These are phyloP conservation scores for Daldinia loculata DNA, from an alignment of 495 filamentous ascomycete species.

Conservation along the genomic window DNA sequence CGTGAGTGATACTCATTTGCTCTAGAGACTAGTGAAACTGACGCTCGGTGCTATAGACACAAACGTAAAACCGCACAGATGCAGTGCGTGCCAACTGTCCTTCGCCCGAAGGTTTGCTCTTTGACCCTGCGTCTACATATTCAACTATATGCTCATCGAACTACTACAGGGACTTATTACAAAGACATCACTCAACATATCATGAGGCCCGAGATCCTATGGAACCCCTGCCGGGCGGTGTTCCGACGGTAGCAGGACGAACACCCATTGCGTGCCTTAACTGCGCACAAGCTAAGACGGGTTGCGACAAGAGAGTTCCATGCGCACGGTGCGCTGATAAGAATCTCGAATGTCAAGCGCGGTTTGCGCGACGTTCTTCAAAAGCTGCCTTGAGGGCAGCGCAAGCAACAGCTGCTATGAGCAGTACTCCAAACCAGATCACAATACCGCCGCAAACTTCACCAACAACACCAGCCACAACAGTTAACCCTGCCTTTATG, in stretches of 20 bases:
- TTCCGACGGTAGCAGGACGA: constrained; percentile 49
- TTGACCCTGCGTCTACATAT: not conserved
- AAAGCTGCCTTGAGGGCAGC: constrained; percentile 57
- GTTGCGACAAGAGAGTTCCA: constrained; percentile 72
- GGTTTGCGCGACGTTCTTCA: constrained; percentile 64
- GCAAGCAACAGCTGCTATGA: constrained; percentile 45
- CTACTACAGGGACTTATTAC: constrained; percentile 63
- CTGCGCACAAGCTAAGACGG: constrained; percentile 70
- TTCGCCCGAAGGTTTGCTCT: constrained; percentile 64
- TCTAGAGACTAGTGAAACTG: constrained; percentile 28
- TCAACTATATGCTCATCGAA: constrained; percentile 32
- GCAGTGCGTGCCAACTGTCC: constrained; percentile 66
- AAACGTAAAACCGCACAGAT: constrained; percentile 70
- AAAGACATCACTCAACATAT: constrained; percentile 64
- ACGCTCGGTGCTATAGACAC: constrained; percentile 59
- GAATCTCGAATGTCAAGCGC: constrained; percentile 62
- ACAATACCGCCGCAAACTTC: constrained; percentile 36
- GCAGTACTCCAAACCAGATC: constrained; percentile 27
- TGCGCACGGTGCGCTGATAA: constrained; percentile 67
- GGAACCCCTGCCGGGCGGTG: constrained; percentile 50
- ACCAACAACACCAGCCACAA: constrained; percentile 27
- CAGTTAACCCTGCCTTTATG: constrained; percentile 48
- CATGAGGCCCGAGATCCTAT: constrained; percentile 56
- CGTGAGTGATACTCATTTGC: constrained; percentile 55
- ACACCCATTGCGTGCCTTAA: constrained; percentile 66